A percentile compares a stretch with the other conserved stretches of the same genome.
Conservation (phyloP, 306 rosid species). For the Sicyos baderoa region DNA sequence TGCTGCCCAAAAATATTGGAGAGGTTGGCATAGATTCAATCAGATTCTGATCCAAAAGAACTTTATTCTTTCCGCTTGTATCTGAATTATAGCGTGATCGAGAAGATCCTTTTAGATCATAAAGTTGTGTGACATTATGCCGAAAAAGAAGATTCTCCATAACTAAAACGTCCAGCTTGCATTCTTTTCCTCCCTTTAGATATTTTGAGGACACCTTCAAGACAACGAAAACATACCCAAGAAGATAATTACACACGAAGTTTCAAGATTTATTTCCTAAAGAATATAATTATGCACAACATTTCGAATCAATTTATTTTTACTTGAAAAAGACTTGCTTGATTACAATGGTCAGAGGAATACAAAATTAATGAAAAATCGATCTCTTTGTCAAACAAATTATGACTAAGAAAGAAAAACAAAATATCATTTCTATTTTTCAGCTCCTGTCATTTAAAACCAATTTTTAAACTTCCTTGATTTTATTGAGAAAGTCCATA, state of each 20-base stretch:
- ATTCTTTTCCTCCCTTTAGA: constrained; percentile 78
- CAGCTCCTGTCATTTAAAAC: neutral
- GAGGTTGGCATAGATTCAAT: constrained; percentile 98
- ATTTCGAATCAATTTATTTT: neutral
- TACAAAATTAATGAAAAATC: neutral
- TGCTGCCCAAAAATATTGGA: constrained; percentile 90
- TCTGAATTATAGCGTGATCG: constrained; percentile 87
- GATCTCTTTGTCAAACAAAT: neutral
- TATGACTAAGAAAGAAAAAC: neutral
- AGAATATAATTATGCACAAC: too few relatives aligned
- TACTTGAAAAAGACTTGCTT: neutral
- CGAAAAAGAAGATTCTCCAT: constrained; percentile 92
- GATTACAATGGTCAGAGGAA: neutral
- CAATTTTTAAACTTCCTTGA: neutral
- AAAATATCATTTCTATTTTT: neutral
- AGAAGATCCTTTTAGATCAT: constrained; percentile 93
- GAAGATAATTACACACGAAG: neutral
- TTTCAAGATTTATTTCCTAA: constrained; percentile 3
- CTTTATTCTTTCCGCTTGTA: constrained; percentile 69
- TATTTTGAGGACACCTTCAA: constrained; percentile 69
- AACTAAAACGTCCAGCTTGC: constrained; percentile 74
- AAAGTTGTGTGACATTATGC: constrained; percentile 67
- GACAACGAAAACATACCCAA: neutral
- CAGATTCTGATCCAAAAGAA: constrained; percentile 84
- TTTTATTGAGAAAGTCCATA: neutral